Base-by-base conservation (phyloP, 2,329 filamentous ascomycete species). In the Phaeophleospora eucalypticola region DNA sequence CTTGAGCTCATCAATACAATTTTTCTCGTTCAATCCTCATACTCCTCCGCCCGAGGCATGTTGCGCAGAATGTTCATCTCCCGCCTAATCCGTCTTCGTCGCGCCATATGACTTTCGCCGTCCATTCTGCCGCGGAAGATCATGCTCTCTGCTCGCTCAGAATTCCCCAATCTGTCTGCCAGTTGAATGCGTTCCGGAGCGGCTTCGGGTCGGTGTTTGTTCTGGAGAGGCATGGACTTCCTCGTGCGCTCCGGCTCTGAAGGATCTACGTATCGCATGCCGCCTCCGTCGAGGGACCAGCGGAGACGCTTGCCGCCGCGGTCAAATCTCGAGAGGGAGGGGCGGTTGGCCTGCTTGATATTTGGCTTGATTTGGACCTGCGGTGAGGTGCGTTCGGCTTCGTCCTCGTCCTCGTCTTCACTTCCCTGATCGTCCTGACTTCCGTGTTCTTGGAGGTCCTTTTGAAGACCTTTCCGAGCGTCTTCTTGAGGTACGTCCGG, bases 91-190 rank as follows among this genome's bases (percentile, higher is more conserved):
- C 52, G 33, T 2, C 48, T 24, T 4, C 43, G 39, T 3, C 41
- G 15, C 6, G 48, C 48, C 21, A n/a, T 16, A 40, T 45, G 48
- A 29, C 48, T 51, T 46, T 54, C 52, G 18, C 48, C 43, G 7
- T 39, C 34, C 20, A 54, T 24, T 17, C 47, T 34, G 21, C 45
- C 48, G 37, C 39, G 39, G 32, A 42, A 27, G 18, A 51, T 54
- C 19, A 41, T 18, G 4, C 34, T 27, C 18, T 49, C 48, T 7
- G 48, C 48, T 17, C 51, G 41, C 33, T 45, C 41, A 16, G 46
- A 29, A 40, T 38, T 24, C 12, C 10, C 21, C 10, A 38, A 9
- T 24, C 18, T 38, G 7, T 29, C 24, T 29, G 6, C 24, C 24
- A 29, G 24, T 6, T 6, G 24, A 29, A 29, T 20, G 4, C 17